Evolutionary conservation across 106 monocot genomes (phyloP).

Genomic region (Dioscorea zingiberensis): DNA sequence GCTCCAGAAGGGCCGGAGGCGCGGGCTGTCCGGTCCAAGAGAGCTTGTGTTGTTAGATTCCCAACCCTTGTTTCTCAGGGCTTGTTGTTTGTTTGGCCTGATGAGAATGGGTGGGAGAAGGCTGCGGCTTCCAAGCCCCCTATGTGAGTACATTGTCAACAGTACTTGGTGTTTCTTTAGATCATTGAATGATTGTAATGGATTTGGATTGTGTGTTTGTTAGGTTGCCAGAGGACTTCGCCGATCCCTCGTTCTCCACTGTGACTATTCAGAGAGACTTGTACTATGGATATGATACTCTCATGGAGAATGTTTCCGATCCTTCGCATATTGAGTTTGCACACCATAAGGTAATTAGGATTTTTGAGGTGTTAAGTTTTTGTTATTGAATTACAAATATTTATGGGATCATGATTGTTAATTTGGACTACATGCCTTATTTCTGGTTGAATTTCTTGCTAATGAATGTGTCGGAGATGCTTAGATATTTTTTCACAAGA

Average conservation of each 20-base stretch:
- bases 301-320: conserved; percentile 98
- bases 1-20: conserved; percentile 68
- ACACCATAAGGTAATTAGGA: conserved; percentile 87
- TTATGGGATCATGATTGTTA: background rate
- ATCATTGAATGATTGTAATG: background rate
- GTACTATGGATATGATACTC: conserved; percentile 93
- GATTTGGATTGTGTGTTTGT: background rate
- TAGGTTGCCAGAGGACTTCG: conserved; percentile 88
- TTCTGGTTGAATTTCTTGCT: background rate
- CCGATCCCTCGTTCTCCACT: conserved; percentile 67
- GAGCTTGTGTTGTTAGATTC: conserved; percentile 53
- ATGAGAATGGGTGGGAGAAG: conserved; percentile 93
- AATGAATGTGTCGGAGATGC: too few species aligned
- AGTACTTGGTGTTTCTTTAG: background rate
- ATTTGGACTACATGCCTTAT: background rate
- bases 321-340: conserved; percentile 98
- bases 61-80: conserved; percentile 93
- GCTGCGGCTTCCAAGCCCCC: conserved; percentile 56
- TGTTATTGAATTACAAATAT: background rate
- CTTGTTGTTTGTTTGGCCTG: conserved; percentile 94
- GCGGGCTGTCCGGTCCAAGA: conserved; percentile 45
- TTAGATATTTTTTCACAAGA: too few species aligned
- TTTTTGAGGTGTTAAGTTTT: too few species aligned
- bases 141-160: conserved; percentile 33
- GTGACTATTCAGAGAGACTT: conserved; percentile 94